Evolutionary conservation across 2,329 filamentous ascomycete species (phyloP), one percentile per base, ranked within the genome.

Genomic region (Paecilomyces niveus): DNA sequence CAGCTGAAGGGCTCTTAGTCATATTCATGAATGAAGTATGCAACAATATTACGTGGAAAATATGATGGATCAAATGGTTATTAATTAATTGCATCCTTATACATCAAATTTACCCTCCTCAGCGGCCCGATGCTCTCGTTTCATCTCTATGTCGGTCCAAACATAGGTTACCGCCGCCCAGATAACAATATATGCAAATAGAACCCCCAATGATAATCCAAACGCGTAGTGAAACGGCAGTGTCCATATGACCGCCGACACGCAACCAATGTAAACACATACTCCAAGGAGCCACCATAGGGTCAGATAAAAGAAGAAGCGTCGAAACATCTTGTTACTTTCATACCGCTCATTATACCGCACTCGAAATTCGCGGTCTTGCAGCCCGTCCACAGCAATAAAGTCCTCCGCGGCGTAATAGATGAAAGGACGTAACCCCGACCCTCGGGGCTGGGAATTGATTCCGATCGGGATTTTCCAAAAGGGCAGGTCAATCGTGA

Each of bases 141-240:
- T 45, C 39, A 45, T 45, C 39, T 45, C 39, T 45, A 45, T 18
- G 7, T 18, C 18, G 6, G 39, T 45, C 39, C 39, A 45, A 45
- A n/a, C n/a, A 8, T 45, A 45, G 7, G 39, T 45, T n/a, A 45
- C 39, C 9, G 15, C 39, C 39, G 39, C 39, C 39, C 39, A 45
- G 7, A 45, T 18, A n/a, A 5, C n/a, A 45, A 45, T 45, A 21
- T 45, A 45, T 18, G 31, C 24, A 10, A 13, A 24, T 59, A 9
- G 55, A 62, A 31, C 32, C 55, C 3, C 62, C 57, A n/a, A 55
- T 45, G 8, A n/a, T 62, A 35, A 33, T 61, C 15, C 52, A 39
- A 26, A 32, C 57, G 22, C 52, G 7, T 45, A 45, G 39, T 45
- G 39, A 21, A 45, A 45, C n/a, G 39, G 39, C 39, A 45, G 15